Conservation (phyloP, 2,329 filamentous ascomycete genomes). For the Botrytis pseudocinerea region DNA sequence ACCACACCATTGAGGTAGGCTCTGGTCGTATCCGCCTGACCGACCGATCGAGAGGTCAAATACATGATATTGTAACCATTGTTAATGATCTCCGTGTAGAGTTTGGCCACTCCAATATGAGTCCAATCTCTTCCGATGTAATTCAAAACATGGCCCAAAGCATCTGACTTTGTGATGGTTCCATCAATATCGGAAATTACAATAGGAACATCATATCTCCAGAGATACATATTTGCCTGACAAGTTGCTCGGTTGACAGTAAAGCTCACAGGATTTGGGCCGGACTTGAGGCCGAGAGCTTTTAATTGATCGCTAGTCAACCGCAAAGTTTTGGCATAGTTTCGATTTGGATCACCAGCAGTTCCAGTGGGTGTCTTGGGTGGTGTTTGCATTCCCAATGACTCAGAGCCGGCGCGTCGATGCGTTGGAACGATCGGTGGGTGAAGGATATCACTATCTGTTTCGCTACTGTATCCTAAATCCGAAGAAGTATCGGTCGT, state of each 20-base stretch:
- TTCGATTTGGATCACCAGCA: conserved; percentile 70
- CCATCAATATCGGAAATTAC: conserved; percentile 99
- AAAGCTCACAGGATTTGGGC: conserved; percentile 93
- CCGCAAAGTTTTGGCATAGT: conserved; percentile 94
- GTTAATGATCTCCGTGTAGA: conserved; percentile 91
- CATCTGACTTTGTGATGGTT: conserved; percentile 97
- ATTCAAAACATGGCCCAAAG: conserved; percentile 88
- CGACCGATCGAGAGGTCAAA: conserved; percentile 88
- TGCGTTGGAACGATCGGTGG: conserved; percentile 52
- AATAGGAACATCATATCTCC: conserved; percentile 87
- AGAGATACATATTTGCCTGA: conserved; percentile 88
- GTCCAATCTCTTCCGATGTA: conserved; percentile 99
- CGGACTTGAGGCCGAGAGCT: conserved; percentile 74
- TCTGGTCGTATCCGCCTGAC: conserved; percentile 86
- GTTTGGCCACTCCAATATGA: conserved; percentile 91
- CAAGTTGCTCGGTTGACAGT: conserved; percentile 95
- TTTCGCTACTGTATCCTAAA: conserved; percentile 93
- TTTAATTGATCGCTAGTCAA: conserved; percentile 95
- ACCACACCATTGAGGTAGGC: conserved; percentile 86
- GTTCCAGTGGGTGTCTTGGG: conserved; percentile 68
- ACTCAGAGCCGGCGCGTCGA: conserved; percentile 59
- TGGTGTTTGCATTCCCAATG: conserved; percentile 58
- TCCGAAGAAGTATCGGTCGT: conserved; percentile 76
- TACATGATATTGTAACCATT: conserved; percentile 99
- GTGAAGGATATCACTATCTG: conserved; percentile 58